Conservation (phyloP, 2,329 filamentous ascomycete genomes). For the Beauveria pseudobassiana region DNA sequence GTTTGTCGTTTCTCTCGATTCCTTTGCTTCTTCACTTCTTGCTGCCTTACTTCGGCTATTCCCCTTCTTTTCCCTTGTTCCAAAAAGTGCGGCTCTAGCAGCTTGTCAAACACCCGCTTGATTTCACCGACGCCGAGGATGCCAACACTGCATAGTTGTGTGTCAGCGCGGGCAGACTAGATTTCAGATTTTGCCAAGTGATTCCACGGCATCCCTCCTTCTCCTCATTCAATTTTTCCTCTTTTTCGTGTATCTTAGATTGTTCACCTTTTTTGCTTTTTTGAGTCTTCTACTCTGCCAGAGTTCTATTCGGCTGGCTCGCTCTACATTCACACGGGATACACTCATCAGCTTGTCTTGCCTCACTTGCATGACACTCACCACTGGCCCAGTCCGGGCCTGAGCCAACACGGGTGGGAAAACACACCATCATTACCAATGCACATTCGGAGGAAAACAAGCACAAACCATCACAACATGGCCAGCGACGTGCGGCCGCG, state of each 20-base stretch:
- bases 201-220: neutral
- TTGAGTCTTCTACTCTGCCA: neutral
- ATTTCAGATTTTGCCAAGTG: conserved; percentile 6
- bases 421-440: neutral
- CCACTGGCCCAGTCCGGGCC: conserved; percentile 1
- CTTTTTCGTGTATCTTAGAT: neutral
- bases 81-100: neutral
- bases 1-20: neutral
- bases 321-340: neutral
- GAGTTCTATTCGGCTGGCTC: neutral
- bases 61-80: neutral
- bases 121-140: neutral
- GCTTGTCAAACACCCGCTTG: conserved; percentile 7
- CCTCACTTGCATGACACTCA: neutral
- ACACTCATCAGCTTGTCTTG: neutral
- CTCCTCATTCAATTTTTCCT: neutral
- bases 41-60: neutral
- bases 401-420: neutral
- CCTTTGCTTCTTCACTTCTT: neutral
- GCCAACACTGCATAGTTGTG: neutral
- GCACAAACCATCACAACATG: neutral
- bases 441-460: neutral
- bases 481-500: neutral
- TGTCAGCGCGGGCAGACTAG: conserved; percentile 8
- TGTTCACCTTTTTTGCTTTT: neutral